Conservation (phyloP, 83 land plant genomes). For the Diphasiastrum complanatum region DNA sequence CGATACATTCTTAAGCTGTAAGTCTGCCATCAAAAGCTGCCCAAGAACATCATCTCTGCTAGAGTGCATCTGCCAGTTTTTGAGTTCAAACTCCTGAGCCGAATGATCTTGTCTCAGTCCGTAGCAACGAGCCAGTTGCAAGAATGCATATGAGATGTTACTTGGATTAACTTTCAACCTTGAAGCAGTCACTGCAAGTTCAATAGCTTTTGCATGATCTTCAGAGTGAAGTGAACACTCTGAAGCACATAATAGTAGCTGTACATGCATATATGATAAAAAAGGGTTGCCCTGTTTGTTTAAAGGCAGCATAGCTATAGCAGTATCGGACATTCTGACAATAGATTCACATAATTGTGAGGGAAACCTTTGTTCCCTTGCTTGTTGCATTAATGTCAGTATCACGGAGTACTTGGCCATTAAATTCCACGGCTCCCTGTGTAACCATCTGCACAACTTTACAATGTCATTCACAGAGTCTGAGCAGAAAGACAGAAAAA, state of each 20-base stretch:
- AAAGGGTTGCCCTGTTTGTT: background rate
- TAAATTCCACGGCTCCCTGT: slow-evolving; percentile 60
- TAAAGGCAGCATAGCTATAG: slow-evolving; percentile 10
- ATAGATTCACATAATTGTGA: slow-evolving; percentile 27
- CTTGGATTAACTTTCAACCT: slow-evolving; percentile 25
- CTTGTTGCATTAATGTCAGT: slow-evolving; percentile 46
- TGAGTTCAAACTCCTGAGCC: slow-evolving; percentile 31
- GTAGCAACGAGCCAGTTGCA: slow-evolving; percentile 50
- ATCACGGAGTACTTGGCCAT: slow-evolving; percentile 44
- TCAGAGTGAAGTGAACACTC: slow-evolving; percentile 47
- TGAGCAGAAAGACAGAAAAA: background rate
- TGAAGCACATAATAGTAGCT: slow-evolving; percentile 53
- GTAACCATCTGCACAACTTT: slow-evolving; percentile 54
- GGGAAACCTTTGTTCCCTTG: slow-evolving; percentile 58
- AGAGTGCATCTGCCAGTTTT: slow-evolving; percentile 34
- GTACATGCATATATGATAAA: slow-evolving; percentile 38
- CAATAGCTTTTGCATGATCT: slow-evolving; percentile 26
- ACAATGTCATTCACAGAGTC: no score
- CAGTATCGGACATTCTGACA: slow-evolving; percentile 28
- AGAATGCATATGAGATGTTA: slow-evolving; percentile 46
- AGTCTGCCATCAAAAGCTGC: slow-evolving; percentile 40
- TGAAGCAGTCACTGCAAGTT: slow-evolving; percentile 40
- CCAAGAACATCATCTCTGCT: slow-evolving; percentile 43
- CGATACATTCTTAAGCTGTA: slow-evolving; percentile 34
- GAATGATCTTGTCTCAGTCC: slow-evolving; percentile 27